Evolutionary conservation across 495 filamentous ascomycete genomes (phyloP), one percentile per base, ranked within the genome.

Genomic region (Penicillium malachiteum): DNA sequence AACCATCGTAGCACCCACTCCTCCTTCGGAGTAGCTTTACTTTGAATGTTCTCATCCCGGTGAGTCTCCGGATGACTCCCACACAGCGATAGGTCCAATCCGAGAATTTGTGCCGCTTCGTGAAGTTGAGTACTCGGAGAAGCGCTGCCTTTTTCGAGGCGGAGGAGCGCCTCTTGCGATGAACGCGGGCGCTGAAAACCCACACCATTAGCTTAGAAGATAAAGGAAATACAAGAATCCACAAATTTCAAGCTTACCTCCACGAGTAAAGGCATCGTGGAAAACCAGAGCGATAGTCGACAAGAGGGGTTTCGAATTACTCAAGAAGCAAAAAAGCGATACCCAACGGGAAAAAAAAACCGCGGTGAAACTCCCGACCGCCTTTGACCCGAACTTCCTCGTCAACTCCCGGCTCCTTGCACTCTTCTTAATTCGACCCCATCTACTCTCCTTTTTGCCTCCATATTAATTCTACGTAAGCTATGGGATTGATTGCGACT

Each of bases 1-100:
- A 89, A 65, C 87, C 87, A 90, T 57, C 80, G 76, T 21, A 87
- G 65, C 7, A 86, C 74, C 84, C 84, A 89, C 68, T 88, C 84
- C 57, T 84, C 80, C 68, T 84, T 80, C 17, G 77, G 76, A 11
- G 72, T 71, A 12, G 67, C 62, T 37, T 66, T 52, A 21, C 48
- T 57, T 50, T 62, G 55, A 31, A 62, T 38, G 40, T 67, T 53
- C 51, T 57, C 59, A 62, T 68, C 48, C 52, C 62, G 60, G 59
- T 69, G 64, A 50, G 65, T 70, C 16, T 69, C 59, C 10, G 69
- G 63, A 52, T 75, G 64, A 46, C 68, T 68, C 7, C 69, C 69
- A 49, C 69, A 74, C 21, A 73, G 58, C 7, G 66, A 50, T 41
- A 74, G 62, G 34, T 81, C 71, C n/a, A 81, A 48, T 16, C 71